Base-by-base conservation (phyloP, 177 flowering plant genomes). In the Vitis hybrid region DNA sequence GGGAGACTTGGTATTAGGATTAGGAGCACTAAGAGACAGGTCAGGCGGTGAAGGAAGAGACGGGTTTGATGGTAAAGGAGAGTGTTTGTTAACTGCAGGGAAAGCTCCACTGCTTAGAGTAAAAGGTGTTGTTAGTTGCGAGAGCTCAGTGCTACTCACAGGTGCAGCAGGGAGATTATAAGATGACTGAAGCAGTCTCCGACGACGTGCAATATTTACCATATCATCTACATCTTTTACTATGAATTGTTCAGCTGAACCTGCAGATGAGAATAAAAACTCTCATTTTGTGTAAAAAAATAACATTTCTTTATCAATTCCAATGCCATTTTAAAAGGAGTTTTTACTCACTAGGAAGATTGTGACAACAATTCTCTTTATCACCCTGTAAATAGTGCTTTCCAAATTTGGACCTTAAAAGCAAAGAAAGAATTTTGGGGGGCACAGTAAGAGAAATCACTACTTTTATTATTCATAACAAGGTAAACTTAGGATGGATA, bases 41-140 rank as follows among this genome's bases (percentile, higher is more conserved):
- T 10, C 62, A 55, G 65, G 2, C 10, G 80, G 72, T 55, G 78
- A n/a, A 52, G 81, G 55, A 7, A 19, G 12, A 14, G 69, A 52
- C 19, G 70, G 54, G 26, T 40, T 40, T 40, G 45, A 40, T 40
- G 77, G 75, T 7, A 74, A 23, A 34, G 60, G 68, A 59, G 64
- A 32, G n/a, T 62, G 73, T 67, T 70, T 74, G 57, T 70, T 73
- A 23, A 73, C 81, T 63, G 86, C 67, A 51, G 91, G 87, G 70
- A 84, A 91, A 74, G 91, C 55, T 34, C 96, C 96, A 77, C 98
- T 93, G 64, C 97, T 89, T 73, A 80, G 77, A 17, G 70, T 71
- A 21, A 72, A 79, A 63, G 90, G 88, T 50, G 75, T 52, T 40
- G 45, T n/a, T 66, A 17, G 45, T 52, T 48, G 56, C 45, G 71